These are phyloP conservation scores for Huntiella moniliformis DNA, from an alignment of 2,329 filamentous ascomycete species.

Conservation along the genomic window DNA sequence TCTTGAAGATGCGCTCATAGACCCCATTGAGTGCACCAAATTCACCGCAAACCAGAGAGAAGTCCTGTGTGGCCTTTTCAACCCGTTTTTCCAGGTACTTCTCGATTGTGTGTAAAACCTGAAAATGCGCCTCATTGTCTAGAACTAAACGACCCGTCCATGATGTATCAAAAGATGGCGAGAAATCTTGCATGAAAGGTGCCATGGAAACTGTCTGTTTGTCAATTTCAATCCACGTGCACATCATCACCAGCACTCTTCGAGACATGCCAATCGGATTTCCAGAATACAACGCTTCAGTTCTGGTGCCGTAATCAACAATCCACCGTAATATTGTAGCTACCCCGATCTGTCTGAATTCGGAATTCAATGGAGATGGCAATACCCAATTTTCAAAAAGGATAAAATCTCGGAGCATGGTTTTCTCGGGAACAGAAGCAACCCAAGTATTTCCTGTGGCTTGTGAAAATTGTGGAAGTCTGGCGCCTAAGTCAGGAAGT, in stretches of 20 bases:
- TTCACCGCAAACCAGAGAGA: not conserved
- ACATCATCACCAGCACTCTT: not conserved
- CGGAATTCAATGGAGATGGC: too few relatives aligned
- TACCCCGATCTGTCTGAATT: too few relatives aligned
- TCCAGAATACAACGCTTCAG: not conserved
- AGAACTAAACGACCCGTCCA: slow-evolving; percentile 28
- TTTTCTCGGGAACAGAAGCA: too few relatives aligned
- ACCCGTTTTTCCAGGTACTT: slow-evolving; percentile 18
- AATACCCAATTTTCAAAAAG: too few relatives aligned
- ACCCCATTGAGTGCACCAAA: not conserved
- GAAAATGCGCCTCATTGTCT: slow-evolving; percentile 24
- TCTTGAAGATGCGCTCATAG: not conserved
- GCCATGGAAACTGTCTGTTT: not conserved
- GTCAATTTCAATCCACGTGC: not conserved
- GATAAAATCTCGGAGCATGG: too few relatives aligned
- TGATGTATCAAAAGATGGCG: not conserved
- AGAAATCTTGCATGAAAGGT: not conserved
- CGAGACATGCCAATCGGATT: not conserved
- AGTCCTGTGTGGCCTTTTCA: not conserved
- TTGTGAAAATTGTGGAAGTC: too few relatives aligned
- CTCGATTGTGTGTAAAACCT: slow-evolving; percentile 27
- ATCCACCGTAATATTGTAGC: too few relatives aligned
- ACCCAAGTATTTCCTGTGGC: too few relatives aligned
- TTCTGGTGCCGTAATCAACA: too few relatives aligned
- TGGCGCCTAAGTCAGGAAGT: too few relatives aligned